These are phyloP conservation scores for Turnera subulata DNA, from an alignment of 345 rosid species.

Conservation along the genomic window DNA sequence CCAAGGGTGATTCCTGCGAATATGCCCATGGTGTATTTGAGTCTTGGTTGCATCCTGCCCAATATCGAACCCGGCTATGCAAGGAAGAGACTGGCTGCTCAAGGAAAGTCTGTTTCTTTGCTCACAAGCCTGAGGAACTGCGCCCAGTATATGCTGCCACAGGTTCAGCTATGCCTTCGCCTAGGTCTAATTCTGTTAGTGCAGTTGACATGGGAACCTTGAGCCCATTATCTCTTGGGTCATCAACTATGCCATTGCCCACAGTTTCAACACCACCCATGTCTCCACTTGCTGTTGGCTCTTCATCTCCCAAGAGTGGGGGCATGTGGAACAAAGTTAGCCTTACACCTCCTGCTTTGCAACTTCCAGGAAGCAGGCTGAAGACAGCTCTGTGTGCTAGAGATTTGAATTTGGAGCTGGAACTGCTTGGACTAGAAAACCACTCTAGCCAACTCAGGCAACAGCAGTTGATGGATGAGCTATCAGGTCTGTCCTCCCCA, in stretches of 20 bases:
- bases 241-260: slow-evolving; percentile 50
- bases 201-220: slow-evolving; percentile 54
- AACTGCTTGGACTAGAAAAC: slow-evolving; percentile 49
- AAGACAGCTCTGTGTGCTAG: slow-evolving; percentile 73
- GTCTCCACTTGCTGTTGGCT: slow-evolving; percentile 59
- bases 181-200: slow-evolving; percentile 51
- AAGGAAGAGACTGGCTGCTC: slow-evolving; percentile 89
- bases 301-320: slow-evolving; percentile 69
- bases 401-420: slow-evolving; percentile 73
- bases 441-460: slow-evolving; percentile 35
- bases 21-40: slow-evolving; percentile 98
- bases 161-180: slow-evolving; percentile 97
- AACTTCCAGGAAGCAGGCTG: slow-evolving; percentile 75
- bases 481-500: slow-evolving; percentile 59
- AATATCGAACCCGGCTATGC: slow-evolving; percentile 90
- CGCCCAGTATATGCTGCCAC: slow-evolving; percentile 90
- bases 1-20: slow-evolving; percentile 84
- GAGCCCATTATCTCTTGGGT: slow-evolving; percentile 55
- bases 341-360: slow-evolving; percentile 70
- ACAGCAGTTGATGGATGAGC: slow-evolving; percentile 53
- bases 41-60: slow-evolving; percentile 98
- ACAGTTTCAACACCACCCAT: slow-evolving; percentile 62
- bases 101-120: slow-evolving; percentile 96
- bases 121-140: slow-evolving; percentile 79
- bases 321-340: slow-evolving; percentile 67